phyloP scores from a whole-genome alignment of 1,139 yeast genomes.

The Trichomonascaceae sp. region DNA sequence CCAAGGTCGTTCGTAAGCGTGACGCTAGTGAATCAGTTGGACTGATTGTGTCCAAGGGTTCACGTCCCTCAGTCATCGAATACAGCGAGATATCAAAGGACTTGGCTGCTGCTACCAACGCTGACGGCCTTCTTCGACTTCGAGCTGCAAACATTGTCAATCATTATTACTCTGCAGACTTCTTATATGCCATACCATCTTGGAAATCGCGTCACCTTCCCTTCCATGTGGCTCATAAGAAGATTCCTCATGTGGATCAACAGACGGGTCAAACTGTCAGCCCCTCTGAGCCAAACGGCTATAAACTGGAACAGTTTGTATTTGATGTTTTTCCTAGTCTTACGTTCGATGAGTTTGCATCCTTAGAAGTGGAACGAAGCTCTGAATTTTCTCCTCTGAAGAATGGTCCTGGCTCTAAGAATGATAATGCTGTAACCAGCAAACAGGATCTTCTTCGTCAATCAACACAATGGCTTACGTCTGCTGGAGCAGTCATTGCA shows the following conservation, averaged over 20 bases:
- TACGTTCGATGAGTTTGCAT: slow-evolving; percentile 70
- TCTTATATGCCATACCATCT: slow-evolving; percentile 53
- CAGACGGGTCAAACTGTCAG: slow-evolving; percentile 44
- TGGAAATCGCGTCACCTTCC: slow-evolving; percentile 76
- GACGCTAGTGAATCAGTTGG: slow-evolving; percentile 89
- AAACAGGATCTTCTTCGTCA: slow-evolving; percentile 57
- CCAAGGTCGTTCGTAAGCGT: slow-evolving; percentile 92
- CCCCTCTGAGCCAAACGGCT: slow-evolving; percentile 78
- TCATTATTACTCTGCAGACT: slow-evolving; percentile 82
- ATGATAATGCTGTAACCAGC: slow-evolving; percentile 84
- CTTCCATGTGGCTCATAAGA: slow-evolving; percentile 89
- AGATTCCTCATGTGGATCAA: slow-evolving; percentile 58
- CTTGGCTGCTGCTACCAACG: slow-evolving; percentile 56
- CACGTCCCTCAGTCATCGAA: slow-evolving; percentile 86
- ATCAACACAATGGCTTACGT: slow-evolving; percentile 69
- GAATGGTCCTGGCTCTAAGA: slow-evolving; percentile 75
- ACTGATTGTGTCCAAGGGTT: slow-evolving; percentile 61
- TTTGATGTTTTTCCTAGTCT: slow-evolving; percentile 92
- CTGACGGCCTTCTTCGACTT: slow-evolving; percentile 52
- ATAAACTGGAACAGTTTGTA: slow-evolving; percentile 92
- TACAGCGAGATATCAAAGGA: slow-evolving; percentile 83
- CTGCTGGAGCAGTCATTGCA: slow-evolving; percentile 55
- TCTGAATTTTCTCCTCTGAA: slow-evolving; percentile 93
- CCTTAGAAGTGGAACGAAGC: slow-evolving; percentile 79
- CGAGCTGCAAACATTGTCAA: slow-evolving; percentile 97